Evolutionary conservation across 805 yeast species (phyloP).

Genomic region (Candida quercuum): DNA sequence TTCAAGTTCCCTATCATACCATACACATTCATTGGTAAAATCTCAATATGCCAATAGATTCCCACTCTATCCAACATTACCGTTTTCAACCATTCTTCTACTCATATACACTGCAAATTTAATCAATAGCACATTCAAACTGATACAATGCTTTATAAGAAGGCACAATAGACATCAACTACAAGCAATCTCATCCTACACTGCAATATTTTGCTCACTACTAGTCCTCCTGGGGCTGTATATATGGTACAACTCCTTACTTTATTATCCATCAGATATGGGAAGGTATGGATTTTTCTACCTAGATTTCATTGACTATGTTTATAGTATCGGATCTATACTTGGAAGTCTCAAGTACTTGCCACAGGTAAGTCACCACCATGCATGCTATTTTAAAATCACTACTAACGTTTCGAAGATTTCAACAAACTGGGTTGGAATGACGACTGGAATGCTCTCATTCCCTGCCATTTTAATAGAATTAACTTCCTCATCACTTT

Average conservation of each 20-base stretch:
- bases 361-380: conserved; percentile 30
- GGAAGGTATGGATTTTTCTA: conserved; percentile 29
- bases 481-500: not conserved
- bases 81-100: conserved; percentile 20
- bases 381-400: not conserved
- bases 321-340: conserved; percentile 32
- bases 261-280: conserved; percentile 6
- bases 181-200: conserved; percentile 31
- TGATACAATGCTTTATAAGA: conserved; percentile 25
- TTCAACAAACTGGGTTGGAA: conserved; percentile 1
- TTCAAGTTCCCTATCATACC: conserved; percentile 1
- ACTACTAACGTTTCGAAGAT: conserved; percentile 4
- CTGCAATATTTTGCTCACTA: not conserved
- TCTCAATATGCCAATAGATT: conserved; percentile 27
- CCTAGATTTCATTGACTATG: conserved; percentile 36
- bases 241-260: conserved; percentile 2
- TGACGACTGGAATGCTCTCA: conserved; percentile 1
- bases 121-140: conserved; percentile 12
- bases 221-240: not conserved
- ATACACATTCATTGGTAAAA: conserved; percentile 6
- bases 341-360: conserved; percentile 23
- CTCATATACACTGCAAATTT: conserved; percentile 15
- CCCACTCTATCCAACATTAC: conserved; percentile 29
- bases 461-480: not conserved
- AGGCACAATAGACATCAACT: conserved; percentile 27